Evolutionary conservation across 192 early-diverging fungal genomes (phyloP).

Genomic region (Gaertneriomyces semiglobifer): DNA sequence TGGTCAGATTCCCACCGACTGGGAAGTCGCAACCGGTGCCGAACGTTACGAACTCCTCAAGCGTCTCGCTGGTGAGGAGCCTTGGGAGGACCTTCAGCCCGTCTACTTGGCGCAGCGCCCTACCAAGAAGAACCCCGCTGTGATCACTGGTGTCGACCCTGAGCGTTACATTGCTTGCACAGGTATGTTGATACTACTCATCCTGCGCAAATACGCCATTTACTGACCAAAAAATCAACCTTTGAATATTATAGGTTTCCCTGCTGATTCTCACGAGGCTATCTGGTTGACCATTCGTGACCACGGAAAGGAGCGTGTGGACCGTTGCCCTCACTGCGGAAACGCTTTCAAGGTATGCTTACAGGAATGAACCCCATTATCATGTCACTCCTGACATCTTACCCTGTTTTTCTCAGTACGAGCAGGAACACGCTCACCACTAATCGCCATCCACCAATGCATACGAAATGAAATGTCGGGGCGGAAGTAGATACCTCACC

Average conservation of each 20-base stretch:
- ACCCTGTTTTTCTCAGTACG: not conserved
- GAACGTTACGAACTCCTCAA: conserved; percentile 88
- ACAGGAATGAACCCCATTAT: not conserved
- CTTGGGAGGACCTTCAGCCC: conserved; percentile 81
- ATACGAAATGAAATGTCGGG: too few species aligned
- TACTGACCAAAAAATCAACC: not conserved
- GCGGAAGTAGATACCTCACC: too few species aligned
- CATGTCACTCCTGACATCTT: too few species aligned
- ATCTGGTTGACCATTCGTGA: conserved; percentile 86
- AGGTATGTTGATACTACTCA: conserved; percentile 54
- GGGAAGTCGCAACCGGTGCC: conserved; percentile 84
- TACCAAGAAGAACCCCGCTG: conserved; percentile 80
- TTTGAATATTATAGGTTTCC: conserved; percentile 65
- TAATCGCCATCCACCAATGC: not conserved
- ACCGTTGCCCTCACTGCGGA: conserved; percentile 96
- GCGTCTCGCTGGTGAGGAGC: conserved; percentile 79
- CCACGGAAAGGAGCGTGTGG: conserved; percentile 63
- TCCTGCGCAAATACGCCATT: not conserved
- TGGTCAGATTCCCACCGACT: conserved; percentile 64
- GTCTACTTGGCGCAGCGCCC: conserved; percentile 69
- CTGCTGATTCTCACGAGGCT: conserved; percentile 87
- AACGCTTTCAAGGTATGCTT: conserved; percentile 27
- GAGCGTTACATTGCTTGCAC: conserved; percentile 90
- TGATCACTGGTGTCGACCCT: conserved; percentile 76
- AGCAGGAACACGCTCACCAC: conserved; percentile 12